Evolutionary conservation across 2,329 filamentous ascomycete genomes (phyloP).

Genomic region (Verticillium alfalfae): DNA sequence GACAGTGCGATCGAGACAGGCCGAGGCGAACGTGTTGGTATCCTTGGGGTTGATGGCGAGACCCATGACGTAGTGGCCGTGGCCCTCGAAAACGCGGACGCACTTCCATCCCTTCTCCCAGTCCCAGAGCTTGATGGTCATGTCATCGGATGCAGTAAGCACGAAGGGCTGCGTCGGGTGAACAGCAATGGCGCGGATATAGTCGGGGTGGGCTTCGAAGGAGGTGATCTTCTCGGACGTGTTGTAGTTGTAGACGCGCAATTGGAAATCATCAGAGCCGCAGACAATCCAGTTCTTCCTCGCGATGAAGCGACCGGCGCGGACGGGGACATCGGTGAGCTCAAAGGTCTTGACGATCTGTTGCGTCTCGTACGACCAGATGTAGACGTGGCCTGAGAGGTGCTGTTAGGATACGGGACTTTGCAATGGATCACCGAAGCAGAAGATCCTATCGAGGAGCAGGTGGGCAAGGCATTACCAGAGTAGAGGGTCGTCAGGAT

Average conservation of each 20-base stretch:
- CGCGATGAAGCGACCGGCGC: slow-evolving; percentile 92
- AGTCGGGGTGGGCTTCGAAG: slow-evolving; percentile 96
- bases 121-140: slow-evolving; percentile 98
- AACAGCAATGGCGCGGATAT: slow-evolving; percentile 93
- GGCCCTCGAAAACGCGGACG: slow-evolving; percentile 92
- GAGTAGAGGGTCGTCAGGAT: slow-evolving; percentile 94
- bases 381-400: slow-evolving; percentile 82
- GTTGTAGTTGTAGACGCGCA: slow-evolving; percentile 97
- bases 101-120: slow-evolving; percentile 99
- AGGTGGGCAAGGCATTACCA: slow-evolving; percentile 49
- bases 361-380: slow-evolving; percentile 97
- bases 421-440: not conserved
- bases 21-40: slow-evolving; percentile 85
- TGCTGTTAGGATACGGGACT: not conserved
- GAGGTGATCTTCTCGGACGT: slow-evolving; percentile 97
- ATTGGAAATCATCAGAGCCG: slow-evolving; percentile 76
- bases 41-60: slow-evolving; percentile 97
- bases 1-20: slow-evolving; percentile 92
- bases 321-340: slow-evolving; percentile 94
- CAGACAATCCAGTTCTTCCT: slow-evolving; percentile 99
- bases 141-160: slow-evolving; percentile 92
- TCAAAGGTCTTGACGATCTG: slow-evolving; percentile 98
- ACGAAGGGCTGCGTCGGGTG: slow-evolving; percentile 95
- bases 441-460: not conserved
- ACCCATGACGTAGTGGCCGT: slow-evolving; percentile 95